phyloP scores from a whole-genome alignment of 441 rosid species.

The Dalechampia spathulata region DNA sequence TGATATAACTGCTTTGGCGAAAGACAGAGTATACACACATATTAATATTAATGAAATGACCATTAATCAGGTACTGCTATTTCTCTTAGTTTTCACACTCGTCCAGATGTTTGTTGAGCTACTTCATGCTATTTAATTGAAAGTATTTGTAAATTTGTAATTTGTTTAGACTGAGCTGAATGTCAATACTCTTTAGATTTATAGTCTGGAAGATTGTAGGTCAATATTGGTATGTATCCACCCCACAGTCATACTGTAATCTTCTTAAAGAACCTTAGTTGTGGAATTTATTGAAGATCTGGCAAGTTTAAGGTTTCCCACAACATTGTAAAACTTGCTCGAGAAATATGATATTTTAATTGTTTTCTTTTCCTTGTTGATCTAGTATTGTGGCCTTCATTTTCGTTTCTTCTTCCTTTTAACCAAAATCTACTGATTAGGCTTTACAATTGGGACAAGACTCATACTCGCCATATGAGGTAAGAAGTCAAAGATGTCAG shows the following conservation, averaged over 20 bases:
- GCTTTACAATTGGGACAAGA: constrained; percentile 94
- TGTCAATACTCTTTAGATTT: not conserved
- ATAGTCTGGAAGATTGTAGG: not conserved
- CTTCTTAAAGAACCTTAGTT: not conserved
- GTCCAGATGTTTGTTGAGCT: not conserved
- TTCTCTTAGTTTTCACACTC: not conserved
- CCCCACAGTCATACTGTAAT: not conserved
- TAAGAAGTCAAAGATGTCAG: constrained; percentile 72
- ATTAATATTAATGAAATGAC: constrained; percentile 85
- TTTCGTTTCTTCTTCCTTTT: not conserved
- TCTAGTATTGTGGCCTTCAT: not conserved
- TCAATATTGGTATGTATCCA: not conserved
- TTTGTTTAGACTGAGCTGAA: not conserved
- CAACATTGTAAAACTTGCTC: not conserved
- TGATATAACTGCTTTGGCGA: constrained; percentile 99
- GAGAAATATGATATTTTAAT: not conserved
- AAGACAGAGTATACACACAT: constrained; percentile 85
- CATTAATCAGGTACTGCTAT: constrained; percentile 64
- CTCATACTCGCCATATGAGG: constrained; percentile 43
- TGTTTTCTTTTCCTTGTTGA: too few species aligned
- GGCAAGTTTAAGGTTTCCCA: not conserved
- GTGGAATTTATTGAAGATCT: not conserved
- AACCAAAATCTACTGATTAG: constrained; percentile 31
- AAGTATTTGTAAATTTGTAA: not conserved
- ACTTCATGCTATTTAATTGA: not conserved